phyloP scores from a whole-genome alignment of 2,329 filamentous ascomycete species.

The Fusarium sp. region DNA sequence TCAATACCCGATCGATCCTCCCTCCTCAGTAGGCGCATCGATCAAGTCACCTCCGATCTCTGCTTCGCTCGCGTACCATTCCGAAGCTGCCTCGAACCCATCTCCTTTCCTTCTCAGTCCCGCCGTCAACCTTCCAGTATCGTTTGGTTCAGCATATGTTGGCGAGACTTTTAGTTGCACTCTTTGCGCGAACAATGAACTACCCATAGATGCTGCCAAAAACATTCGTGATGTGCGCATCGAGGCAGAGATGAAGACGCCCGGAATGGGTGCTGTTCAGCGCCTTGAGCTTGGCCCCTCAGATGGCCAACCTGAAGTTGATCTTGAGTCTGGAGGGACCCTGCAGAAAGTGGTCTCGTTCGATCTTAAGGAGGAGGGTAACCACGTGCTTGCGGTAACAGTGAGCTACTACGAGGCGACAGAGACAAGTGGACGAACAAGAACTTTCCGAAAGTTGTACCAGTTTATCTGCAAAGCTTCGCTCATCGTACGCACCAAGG shows the following conservation, averaged over 20 bases:
- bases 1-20: conserved; percentile 70
- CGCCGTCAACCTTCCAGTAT: conserved; percentile 83
- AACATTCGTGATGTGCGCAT: conserved; percentile 81
- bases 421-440: conserved; percentile 73
- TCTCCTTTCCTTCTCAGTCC: conserved; percentile 68
- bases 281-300: conserved; percentile 68
- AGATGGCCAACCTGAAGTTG: conserved; percentile 43
- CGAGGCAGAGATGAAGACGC: conserved; percentile 94
- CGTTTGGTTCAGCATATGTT: conserved; percentile 94
- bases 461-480: conserved; percentile 94
- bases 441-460: conserved; percentile 94
- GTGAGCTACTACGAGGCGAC: conserved; percentile 92
- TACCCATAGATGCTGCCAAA: conserved; percentile 46
- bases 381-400: conserved; percentile 91
- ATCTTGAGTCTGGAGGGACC: conserved; percentile 71
- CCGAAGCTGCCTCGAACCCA: conserved; percentile 56
- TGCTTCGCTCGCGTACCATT: conserved; percentile 78
- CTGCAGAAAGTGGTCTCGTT: conserved; percentile 85
- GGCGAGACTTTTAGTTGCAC: conserved; percentile 96
- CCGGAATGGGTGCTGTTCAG: conserved; percentile 65
- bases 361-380: conserved; percentile 92
- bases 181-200: conserved; percentile 93
- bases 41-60: conserved; percentile 55
- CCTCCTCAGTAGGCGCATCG: conserved; percentile 52
- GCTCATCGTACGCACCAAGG: conserved; percentile 90